Evolutionary conservation across 345 rosid genomes (phyloP).

Genomic region (Gossypium turneri): DNA sequence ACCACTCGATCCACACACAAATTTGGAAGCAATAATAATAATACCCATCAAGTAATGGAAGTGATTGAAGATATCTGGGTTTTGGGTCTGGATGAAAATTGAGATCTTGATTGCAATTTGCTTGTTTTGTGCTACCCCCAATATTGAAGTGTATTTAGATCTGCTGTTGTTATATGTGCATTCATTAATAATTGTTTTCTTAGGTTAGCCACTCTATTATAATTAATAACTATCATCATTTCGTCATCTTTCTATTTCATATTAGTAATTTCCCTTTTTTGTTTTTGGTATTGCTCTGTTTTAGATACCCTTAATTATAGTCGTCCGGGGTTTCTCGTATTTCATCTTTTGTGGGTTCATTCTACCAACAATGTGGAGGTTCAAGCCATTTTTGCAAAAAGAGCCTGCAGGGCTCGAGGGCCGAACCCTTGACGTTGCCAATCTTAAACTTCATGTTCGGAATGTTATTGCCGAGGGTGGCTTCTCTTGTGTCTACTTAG

Average conservation of each 20-base stretch:
- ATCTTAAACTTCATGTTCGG: slow-evolving; percentile 67
- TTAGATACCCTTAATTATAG: not conserved
- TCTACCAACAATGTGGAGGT: slow-evolving; percentile 76
- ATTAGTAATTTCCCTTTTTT: not conserved
- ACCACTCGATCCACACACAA: not conserved
- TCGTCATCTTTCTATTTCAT: not conserved
- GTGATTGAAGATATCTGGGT: not conserved
- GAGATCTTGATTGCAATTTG: not conserved
- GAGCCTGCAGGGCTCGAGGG: slow-evolving; percentile 92
- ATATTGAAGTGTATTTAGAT: not conserved
- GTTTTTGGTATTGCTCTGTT: not conserved
- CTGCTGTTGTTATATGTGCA: not conserved
- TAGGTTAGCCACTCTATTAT: not conserved
- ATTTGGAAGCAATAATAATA: not conserved
- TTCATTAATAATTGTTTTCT: not conserved
- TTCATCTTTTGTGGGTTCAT: slow-evolving; percentile 15
- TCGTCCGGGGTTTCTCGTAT: not conserved
- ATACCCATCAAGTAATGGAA: not conserved
- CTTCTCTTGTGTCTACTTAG: slow-evolving; percentile 87
- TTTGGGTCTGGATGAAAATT: not conserved
- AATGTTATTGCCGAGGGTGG: slow-evolving; percentile 91
- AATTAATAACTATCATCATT: not conserved
- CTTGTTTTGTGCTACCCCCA: not conserved
- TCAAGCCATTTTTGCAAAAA: slow-evolving; percentile 77
- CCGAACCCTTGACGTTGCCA: slow-evolving; percentile 72